A percentile compares a stretch with the other conserved stretches of the same genome.
Evolutionary conservation across 208 protist genomes (phyloP).

Genomic region (Crithidia sp.): DNA sequence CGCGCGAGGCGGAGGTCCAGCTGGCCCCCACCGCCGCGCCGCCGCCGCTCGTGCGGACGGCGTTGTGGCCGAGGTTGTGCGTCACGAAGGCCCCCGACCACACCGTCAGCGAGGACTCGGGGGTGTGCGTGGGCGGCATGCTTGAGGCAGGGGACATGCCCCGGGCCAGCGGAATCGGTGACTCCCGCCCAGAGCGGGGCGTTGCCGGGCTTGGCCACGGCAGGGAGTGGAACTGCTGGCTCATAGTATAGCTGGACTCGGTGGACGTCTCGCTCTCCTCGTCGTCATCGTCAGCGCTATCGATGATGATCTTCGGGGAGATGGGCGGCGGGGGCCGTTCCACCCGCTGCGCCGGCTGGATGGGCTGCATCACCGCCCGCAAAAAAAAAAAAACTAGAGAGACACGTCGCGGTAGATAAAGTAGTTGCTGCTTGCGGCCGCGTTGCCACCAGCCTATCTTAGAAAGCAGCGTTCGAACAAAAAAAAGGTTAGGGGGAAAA

Average conservation of each 20-base stretch:
- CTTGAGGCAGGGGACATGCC: conserved; percentile 22
- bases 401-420: background rate
- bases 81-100: conserved; percentile 27
- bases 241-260: conserved; percentile 20
- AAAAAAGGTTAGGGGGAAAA: no score
- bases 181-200: background rate
- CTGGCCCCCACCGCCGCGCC: background rate
- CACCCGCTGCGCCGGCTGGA: conserved; percentile 30
- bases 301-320: background rate
- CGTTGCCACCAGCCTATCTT: no score
- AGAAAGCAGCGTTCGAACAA: no score
- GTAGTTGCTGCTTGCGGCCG: no score
- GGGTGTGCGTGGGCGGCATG: conserved; percentile 8
- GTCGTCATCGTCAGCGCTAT: conserved; percentile 19
- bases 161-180: background rate
- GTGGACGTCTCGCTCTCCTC: conserved; percentile 22
- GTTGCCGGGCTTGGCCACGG: conserved; percentile 19
- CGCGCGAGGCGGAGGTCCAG: background rate
- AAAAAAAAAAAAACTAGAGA: background rate
- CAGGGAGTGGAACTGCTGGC: conserved; percentile 21
- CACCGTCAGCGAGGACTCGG: conserved; percentile 30
- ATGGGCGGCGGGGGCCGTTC: conserved; percentile 15
- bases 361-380: conserved; percentile 13
- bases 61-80: conserved; percentile 5
- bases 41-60: background rate